These are phyloP conservation scores for Phytophthora cryptogea DNA, from an alignment of 352 stramenopile species.

Conservation along the genomic window DNA sequence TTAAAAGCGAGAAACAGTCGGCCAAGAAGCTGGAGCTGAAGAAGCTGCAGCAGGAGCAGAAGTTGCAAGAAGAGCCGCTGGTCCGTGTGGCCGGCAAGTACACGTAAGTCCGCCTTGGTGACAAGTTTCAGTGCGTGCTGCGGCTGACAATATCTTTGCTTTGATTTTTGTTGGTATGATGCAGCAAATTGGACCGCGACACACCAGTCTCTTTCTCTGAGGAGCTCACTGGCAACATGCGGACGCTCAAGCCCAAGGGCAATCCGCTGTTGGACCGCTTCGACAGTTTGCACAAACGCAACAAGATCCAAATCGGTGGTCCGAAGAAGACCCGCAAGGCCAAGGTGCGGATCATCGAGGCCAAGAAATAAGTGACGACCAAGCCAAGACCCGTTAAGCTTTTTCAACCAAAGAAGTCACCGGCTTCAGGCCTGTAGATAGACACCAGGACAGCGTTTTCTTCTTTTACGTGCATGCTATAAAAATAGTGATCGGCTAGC, in stretches of 20 bases:
- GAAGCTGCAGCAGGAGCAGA: constrained; percentile 75
- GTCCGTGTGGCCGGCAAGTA: constrained; percentile 76
- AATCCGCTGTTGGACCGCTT: constrained; percentile 81
- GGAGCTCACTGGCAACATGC: constrained; percentile 81
- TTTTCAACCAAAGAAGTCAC: constrained; percentile 6
- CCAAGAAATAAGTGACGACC: constrained; percentile 64
- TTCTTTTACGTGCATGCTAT: constrained; percentile 15
- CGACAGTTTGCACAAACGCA: constrained; percentile 88
- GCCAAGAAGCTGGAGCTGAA: constrained; percentile 77
- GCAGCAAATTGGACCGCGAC: constrained; percentile 74
- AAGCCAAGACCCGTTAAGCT: constrained; percentile 2
- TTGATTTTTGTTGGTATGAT: constrained; percentile 7
- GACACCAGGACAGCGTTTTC: constrained; percentile 26
- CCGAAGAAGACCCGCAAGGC: constrained; percentile 66
- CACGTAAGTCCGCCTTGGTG: constrained; percentile 45
- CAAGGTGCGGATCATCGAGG: constrained; percentile 83
- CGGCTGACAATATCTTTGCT: constrained; percentile 1
- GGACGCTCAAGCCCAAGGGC: constrained; percentile 80
- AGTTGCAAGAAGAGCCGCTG: constrained; percentile 74
- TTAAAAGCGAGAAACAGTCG: constrained; percentile 68
- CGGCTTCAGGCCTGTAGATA: constrained; percentile 31
- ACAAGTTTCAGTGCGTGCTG: not conserved
- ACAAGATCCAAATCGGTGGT: constrained; percentile 79
- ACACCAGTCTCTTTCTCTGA: constrained; percentile 78
- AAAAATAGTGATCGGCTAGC: constrained; percentile 28